phyloP scores from a whole-genome alignment of 345 rosid species.

The Eucalyptus lansdowneana region DNA sequence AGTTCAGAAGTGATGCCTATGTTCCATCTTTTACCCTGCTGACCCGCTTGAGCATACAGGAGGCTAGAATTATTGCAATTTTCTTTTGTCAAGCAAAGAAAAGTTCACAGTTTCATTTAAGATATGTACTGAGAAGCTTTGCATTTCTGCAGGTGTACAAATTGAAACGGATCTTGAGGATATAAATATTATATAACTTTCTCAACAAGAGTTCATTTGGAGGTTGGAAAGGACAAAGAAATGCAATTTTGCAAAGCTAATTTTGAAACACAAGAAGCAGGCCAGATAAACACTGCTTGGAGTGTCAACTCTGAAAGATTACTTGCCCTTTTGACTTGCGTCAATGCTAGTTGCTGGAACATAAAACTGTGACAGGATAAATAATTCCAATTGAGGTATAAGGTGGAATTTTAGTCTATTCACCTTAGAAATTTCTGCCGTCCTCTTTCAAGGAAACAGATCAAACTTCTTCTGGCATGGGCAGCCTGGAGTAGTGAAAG shows the following conservation, averaged over 20 bases:
- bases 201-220: neutral
- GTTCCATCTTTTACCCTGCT: neutral
- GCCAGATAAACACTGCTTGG: neutral
- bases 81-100: neutral
- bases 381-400: neutral
- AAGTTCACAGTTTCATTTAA: neutral
- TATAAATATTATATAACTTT: slow-evolving; percentile 9
- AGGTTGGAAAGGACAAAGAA: neutral
- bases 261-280: neutral
- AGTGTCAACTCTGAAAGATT: neutral
- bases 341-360: neutral
- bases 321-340: neutral
- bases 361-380: neutral
- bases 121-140: neutral
- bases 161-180: slow-evolving; percentile 50
- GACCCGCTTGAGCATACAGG: neutral
- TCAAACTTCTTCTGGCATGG: neutral
- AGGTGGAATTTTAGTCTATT: neutral
- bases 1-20: neutral
- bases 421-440: neutral
- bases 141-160: slow-evolving; percentile 44
- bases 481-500: neutral
- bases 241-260: neutral
- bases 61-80: neutral
- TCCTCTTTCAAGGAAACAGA: neutral